Evolutionary conservation across 768 basidiomycete genomes (phyloP).

Genomic region (Clitopilus passeckerianus): DNA sequence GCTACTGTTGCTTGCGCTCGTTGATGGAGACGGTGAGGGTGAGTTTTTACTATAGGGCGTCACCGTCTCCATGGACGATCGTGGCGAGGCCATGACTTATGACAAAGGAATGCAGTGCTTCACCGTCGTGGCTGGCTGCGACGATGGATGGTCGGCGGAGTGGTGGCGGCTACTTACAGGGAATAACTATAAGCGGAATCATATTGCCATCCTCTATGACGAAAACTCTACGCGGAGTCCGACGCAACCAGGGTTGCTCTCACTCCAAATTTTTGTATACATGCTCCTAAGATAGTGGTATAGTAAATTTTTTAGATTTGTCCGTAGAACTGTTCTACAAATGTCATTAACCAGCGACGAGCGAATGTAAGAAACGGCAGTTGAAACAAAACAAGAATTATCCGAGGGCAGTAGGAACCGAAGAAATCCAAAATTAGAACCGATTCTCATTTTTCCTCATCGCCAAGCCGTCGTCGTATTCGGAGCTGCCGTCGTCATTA

Average conservation of each 20-base stretch:
- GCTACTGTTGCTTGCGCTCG: conserved; percentile 32
- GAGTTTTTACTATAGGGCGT: conserved; percentile 20
- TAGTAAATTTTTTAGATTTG: background rate
- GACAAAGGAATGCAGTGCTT: background rate
- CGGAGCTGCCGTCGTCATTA: conserved; percentile 42
- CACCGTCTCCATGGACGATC: conserved; percentile 14
- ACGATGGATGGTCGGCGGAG: background rate
- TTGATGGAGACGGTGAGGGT: conserved; percentile 30
- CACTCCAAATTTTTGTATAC: background rate
- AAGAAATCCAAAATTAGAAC: conserved; percentile 20
- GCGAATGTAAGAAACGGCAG: conserved; percentile 7
- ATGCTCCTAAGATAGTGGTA: background rate
- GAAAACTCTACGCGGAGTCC: background rate
- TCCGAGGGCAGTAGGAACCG: conserved; percentile 1
- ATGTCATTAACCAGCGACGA: background rate
- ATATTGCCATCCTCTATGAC: background rate
- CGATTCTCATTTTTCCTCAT: conserved; percentile 32
- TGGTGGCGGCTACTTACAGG: background rate
- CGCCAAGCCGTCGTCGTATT: conserved; percentile 45
- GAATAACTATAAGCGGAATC: background rate
- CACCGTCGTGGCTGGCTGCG: background rate
- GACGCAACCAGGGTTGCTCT: background rate
- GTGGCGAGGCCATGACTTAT: conserved; percentile 11
- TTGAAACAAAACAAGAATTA: conserved; percentile 10
- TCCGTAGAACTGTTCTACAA: background rate